phyloP scores from a whole-genome alignment of 345 rosid species.

The Gossypium rotundifolium region DNA sequence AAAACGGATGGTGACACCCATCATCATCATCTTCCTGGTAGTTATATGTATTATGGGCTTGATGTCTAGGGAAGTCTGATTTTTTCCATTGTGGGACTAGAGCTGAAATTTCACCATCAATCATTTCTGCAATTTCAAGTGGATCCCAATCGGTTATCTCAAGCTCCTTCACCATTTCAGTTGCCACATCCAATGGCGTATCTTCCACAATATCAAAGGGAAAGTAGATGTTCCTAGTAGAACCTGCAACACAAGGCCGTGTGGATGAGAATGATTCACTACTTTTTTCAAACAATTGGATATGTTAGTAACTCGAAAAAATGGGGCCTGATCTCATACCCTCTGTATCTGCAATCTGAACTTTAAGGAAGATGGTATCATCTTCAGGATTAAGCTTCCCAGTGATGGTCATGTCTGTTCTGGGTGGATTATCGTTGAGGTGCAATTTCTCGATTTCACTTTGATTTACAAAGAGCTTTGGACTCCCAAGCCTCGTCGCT shows the following conservation, averaged over 20 bases:
- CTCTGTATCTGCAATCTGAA: constrained; percentile 45
- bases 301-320: not conserved
- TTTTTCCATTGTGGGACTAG: constrained; percentile 45
- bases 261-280: not conserved
- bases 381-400: constrained; percentile 68
- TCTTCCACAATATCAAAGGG: constrained; percentile 61
- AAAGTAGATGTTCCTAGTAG: constrained; percentile 42
- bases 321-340: constrained; percentile 27
- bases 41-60: constrained; percentile 19
- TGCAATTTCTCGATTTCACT: constrained; percentile 47
- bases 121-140: constrained; percentile 61
- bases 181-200: constrained; percentile 64
- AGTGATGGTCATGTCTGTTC: constrained; percentile 53
- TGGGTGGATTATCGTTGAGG: constrained; percentile 35
- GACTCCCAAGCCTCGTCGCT: constrained; percentile 27
- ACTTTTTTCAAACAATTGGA: not conserved
- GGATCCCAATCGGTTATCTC: constrained; percentile 71
- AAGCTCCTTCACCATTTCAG: constrained; percentile 77
- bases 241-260: constrained; percentile 34
- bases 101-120: constrained; percentile 55
- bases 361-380: constrained; percentile 59
- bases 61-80: constrained; percentile 15
- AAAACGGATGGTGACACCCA: constrained; percentile 24
- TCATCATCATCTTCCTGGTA: constrained; percentile 40
- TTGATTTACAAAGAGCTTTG: constrained; percentile 46